These are phyloP conservation scores for Mrakia blollopis DNA, from an alignment of 768 basidiomycete species.

Conservation along the genomic window DNA sequence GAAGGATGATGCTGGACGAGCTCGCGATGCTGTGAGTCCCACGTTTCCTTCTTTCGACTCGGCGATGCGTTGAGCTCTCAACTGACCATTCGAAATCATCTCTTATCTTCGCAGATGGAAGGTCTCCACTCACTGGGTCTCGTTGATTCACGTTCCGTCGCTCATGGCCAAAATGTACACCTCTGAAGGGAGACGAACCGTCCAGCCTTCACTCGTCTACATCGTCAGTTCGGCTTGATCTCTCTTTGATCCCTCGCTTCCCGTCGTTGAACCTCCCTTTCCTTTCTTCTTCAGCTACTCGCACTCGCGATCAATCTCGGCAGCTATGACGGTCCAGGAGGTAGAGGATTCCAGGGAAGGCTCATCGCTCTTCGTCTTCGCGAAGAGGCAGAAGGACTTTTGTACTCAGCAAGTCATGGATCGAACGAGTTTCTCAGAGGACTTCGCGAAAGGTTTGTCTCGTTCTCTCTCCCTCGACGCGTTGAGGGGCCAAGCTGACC, in stretches of 20 bases:
- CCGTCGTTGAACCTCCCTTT: background rate
- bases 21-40: background rate
- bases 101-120: background rate
- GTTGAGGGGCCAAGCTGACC: too few species aligned
- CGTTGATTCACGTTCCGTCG: background rate
- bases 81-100: too few species aligned
- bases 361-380: background rate
- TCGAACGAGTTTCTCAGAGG: background rate
- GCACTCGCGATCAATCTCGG: background rate
- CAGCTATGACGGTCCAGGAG: background rate
- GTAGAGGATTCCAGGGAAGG: background rate
- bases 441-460: background rate
- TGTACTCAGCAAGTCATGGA: background rate
- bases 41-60: too few species aligned
- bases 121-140: background rate
- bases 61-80: too few species aligned
- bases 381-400: background rate
- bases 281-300: background rate
- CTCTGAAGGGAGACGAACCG: background rate
- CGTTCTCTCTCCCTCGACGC: too few species aligned
- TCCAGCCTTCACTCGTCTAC: conserved; percentile 2
- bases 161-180: background rate
- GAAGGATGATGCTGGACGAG: conserved; percentile 8
- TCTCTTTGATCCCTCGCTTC: background rate
- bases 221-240: background rate